Evolutionary conservation across 2,329 filamentous ascomycete species (phyloP), one percentile per base, ranked within the genome.

Genomic region (Fusarium xyrophilum): DNA sequence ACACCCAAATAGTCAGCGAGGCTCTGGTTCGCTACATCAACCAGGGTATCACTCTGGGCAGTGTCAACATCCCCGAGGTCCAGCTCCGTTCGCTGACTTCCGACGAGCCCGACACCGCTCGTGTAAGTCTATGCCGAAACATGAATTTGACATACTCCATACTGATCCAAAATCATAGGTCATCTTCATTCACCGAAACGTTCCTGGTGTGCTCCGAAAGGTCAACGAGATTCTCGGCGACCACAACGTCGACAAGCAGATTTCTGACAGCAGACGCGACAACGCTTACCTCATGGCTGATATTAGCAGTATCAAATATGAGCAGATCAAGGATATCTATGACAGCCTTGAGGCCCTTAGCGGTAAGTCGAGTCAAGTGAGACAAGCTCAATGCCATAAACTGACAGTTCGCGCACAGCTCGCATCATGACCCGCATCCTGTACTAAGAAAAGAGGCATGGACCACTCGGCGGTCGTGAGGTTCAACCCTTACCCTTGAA

Each of bases 181-280:
- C 69, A 94, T 98, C 75, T 99, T 95, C 81, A 96, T 99, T 73
- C 96, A 99, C 82, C 91, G 91, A 80, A 99, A 99, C 81, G 89
- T 98, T 25, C 96, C 96, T 48, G 96, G 96, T 84, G 96, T 99
- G 67, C 84, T 99, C 79, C 88, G 93, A 76, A 93, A 91, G 83
- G 96, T 99, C 71, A 99, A 99, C 84, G 92, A 96, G 76, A 93
- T 98, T 67, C 86, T 99, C 48, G 92, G 91, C 43, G 90, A 96
- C 75, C 94, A 99, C 84, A 99, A 99, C 79, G 94, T 99, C 73
- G 95, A 97, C 83, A 98, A 98, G 85, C 96, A 99, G 82, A 98
- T 96, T 84, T 96, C 93, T 52, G 96, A 98, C 79, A 97, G 92
- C 81, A 91, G 91, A 82, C 95, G 93, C 72, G 95, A 98, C 85